Percentiles rank a stretch among this genome's conserved stretches.
Evolutionary conservation across 129 eudicot species (phyloP).

Genomic region (Smallanthus sonchifolius): DNA sequence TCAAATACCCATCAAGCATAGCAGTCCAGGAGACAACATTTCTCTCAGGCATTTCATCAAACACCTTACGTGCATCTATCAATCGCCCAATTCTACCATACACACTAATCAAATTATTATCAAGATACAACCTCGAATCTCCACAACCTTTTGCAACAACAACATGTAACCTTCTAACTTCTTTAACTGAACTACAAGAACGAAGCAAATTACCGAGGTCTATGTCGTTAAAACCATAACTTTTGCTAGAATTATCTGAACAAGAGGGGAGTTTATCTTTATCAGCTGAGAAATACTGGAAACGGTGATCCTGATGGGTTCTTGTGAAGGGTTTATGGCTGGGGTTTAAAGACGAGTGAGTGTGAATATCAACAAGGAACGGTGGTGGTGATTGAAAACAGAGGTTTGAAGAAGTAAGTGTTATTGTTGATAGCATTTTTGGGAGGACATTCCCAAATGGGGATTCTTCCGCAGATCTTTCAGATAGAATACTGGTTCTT

Average conservation of each 20-base stretch:
- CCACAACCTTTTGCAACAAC: constrained; percentile 29
- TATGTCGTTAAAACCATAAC: constrained; percentile 3
- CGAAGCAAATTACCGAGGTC: constrained; percentile 43
- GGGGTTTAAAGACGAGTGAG: constrained; percentile 15
- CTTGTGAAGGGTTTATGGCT: constrained; percentile 21
- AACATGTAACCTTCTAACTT: constrained; percentile 46
- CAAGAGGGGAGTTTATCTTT: constrained; percentile 11
- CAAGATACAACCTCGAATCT: constrained; percentile 30
- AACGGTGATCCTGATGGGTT: constrained; percentile 11
- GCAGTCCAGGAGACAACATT: constrained; percentile 94
- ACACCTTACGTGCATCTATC: constrained; percentile 61
- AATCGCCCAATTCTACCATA: constrained; percentile 49
- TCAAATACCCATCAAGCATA: constrained; percentile 75
- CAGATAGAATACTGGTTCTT: constrained; percentile 4
- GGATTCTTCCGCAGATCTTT: constrained; percentile 12
- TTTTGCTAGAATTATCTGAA: neutral
- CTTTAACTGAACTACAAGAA: constrained; percentile 33
- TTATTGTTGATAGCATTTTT: constrained; percentile 28
- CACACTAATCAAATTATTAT: constrained; percentile 62
- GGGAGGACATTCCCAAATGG: constrained; percentile 1
- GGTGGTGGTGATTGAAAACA: constrained; percentile 22
- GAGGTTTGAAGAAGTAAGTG: constrained; percentile 17
- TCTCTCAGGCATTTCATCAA: constrained; percentile 63
- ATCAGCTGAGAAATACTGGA: neutral
- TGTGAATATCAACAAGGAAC: constrained; percentile 22